Percentiles rank a stretch among this genome's conserved stretches.
These are phyloP conservation scores for Jackrogersella minutella DNA, from an alignment of 495 filamentous ascomycete genomes.

Conservation along the genomic window DNA sequence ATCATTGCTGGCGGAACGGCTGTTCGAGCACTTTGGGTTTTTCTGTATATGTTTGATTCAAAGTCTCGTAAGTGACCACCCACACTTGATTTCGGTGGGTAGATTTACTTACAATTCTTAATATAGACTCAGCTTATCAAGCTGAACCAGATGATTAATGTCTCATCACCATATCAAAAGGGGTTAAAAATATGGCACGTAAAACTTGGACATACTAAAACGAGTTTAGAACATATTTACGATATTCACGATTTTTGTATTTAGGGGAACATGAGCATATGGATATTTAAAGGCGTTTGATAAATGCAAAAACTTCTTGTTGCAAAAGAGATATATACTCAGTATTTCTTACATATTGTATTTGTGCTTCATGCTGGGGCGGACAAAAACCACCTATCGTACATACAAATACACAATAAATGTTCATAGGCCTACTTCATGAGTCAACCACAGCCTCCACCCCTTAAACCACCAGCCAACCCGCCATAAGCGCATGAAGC, in stretches of 20 bases:
- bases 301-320: too few relatives aligned
- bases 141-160: too few relatives aligned
- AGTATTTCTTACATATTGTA: too few relatives aligned
- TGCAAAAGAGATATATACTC: too few relatives aligned
- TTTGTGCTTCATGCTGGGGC: too few relatives aligned
- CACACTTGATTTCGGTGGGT: neutral
- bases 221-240: neutral
- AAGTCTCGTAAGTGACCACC: constrained; percentile 1
- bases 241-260: neutral
- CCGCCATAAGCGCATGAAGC: constrained; percentile 41
- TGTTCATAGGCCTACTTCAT: neutral
- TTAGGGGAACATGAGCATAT: neutral
- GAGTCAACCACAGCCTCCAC: constrained; percentile 30
- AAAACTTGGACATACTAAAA: neutral
- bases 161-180: neutral
- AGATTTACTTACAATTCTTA: neutral
- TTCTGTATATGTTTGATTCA: constrained; percentile 21
- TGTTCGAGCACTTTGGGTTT: constrained; percentile 34
- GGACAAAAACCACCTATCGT: too few relatives aligned
- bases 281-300: neutral
- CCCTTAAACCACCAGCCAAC: constrained; percentile 47
- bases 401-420: neutral
- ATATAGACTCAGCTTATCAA: neutral
- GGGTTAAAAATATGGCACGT: neutral
- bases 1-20: constrained; percentile 30